phyloP scores from a whole-genome alignment of 1,284 basidiomycete species.

The Salmacisia buchloeana region DNA sequence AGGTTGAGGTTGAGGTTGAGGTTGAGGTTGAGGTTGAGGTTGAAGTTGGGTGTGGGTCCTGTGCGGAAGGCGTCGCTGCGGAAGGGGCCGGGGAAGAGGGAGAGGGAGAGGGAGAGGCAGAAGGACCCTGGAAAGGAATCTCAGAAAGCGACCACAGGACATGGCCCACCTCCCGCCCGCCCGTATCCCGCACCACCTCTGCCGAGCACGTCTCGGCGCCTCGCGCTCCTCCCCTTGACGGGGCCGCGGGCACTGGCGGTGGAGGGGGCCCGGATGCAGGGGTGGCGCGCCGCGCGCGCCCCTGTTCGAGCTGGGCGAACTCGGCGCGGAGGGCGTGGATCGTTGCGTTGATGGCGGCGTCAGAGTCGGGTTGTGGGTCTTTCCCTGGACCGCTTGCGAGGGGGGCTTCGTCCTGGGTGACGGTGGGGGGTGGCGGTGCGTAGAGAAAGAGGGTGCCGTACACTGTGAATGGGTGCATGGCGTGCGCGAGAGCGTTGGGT shows the following conservation, averaged over 20 bases:
- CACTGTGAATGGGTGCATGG: slow-evolving; percentile 70
- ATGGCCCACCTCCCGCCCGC: background rate
- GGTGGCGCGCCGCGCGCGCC: slow-evolving; percentile 7
- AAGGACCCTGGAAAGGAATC: background rate
- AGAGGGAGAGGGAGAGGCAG: too few species aligned
- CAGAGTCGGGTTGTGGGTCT: background rate
- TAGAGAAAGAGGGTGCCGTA: slow-evolving; percentile 74
- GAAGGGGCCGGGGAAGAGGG: too few species aligned
- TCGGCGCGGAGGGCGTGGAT: slow-evolving; percentile 55
- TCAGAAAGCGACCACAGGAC: slow-evolving; percentile 5
- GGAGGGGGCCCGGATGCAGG: background rate
- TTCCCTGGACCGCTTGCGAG: too few species aligned
- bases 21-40: too few species aligned
- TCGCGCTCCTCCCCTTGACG: too few species aligned
- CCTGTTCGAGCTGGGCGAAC: slow-evolving; percentile 61
- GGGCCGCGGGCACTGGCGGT: too few species aligned
- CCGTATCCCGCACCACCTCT: background rate
- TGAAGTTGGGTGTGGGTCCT: too few species aligned
- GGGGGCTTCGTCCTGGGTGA: too few species aligned
- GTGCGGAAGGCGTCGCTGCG: too few species aligned
- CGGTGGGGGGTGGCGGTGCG: slow-evolving; percentile 55
- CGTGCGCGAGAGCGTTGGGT: slow-evolving; percentile 57
- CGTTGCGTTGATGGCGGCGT: slow-evolving; percentile 52
- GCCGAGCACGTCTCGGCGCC: background rate
- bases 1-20: too few species aligned